These are phyloP conservation scores for Calonectria pauciramosa DNA, from an alignment of 2,329 filamentous ascomycete genomes.

Conservation along the genomic window DNA sequence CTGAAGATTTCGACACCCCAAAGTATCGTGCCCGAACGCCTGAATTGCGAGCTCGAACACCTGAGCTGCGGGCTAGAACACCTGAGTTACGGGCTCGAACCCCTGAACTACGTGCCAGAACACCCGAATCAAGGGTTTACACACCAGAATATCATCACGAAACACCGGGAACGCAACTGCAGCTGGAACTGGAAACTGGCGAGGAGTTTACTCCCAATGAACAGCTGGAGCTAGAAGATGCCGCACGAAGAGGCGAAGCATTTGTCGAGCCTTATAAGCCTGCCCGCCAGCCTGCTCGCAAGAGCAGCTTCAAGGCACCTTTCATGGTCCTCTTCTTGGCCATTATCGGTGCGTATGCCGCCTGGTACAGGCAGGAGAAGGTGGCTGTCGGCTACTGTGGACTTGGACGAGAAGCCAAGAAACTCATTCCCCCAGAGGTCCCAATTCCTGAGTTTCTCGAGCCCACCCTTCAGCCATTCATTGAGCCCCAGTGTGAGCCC, in stretches of 20 bases:
- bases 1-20: conserved; percentile 53
- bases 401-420: conserved; percentile 74
- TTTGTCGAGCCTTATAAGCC: conserved; percentile 60
- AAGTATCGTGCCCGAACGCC: conserved; percentile 53
- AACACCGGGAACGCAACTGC: neutral
- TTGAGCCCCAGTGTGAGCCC: conserved; percentile 87
- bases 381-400: conserved; percentile 96
- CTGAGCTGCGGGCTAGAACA: conserved; percentile 51
- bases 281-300: conserved; percentile 51
- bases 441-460: conserved; percentile 80
- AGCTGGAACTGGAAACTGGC: conserved; percentile 70
- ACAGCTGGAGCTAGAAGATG: conserved; percentile 83
- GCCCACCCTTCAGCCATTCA: conserved; percentile 74
- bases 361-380: conserved; percentile 95
- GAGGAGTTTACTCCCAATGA: conserved; percentile 97
- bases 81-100: conserved; percentile 46
- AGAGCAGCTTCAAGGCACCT: conserved; percentile 71
- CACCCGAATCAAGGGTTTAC: neutral
- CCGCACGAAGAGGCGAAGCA: conserved; percentile 67
- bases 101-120: conserved; percentile 43
- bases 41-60: conserved; percentile 47
- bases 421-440: conserved; percentile 63
- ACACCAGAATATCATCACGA: neutral
- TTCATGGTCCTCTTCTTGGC: conserved; percentile 80
- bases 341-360: conserved; percentile 78